phyloP scores from a whole-genome alignment of 345 rosid genomes.

The Lepidium aucheri region DNA sequence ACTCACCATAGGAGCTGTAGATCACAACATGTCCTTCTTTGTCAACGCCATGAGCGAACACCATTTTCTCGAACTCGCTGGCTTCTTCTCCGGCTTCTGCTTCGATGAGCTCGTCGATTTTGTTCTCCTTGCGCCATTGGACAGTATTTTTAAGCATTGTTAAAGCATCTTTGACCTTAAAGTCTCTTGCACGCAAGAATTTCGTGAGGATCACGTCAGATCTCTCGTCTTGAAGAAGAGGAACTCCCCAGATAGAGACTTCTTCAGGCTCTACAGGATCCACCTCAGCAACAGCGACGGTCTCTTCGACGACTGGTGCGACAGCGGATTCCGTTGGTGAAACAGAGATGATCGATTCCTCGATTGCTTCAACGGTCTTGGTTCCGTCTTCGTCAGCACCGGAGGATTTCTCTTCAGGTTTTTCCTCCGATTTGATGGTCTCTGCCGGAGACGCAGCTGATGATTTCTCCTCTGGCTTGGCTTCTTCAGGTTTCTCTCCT shows the following conservation, averaged over 20 bases:
- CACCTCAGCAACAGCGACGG: slow-evolving; percentile 13
- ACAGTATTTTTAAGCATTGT: slow-evolving; percentile 67
- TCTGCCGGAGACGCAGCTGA: not conserved
- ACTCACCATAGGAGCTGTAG: slow-evolving; percentile 75
- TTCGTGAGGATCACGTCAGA: slow-evolving; percentile 78
- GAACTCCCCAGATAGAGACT: slow-evolving; percentile 73
- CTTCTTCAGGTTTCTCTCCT: slow-evolving; percentile 10
- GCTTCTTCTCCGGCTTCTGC: slow-evolving; percentile 49
- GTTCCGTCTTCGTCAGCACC: slow-evolving; percentile 67
- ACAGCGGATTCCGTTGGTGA: slow-evolving; percentile 25
- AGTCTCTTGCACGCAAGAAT: slow-evolving; percentile 80
- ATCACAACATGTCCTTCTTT: slow-evolving; percentile 81
- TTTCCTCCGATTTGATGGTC: slow-evolving; percentile 15
- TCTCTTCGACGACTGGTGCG: slow-evolving; percentile 18
- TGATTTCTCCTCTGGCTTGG: slow-evolving; percentile 11
- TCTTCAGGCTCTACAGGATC: slow-evolving; percentile 43
- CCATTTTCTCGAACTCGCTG: slow-evolving; percentile 60
- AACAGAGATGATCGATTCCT: slow-evolving; percentile 66
- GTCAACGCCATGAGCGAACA: slow-evolving; percentile 68
- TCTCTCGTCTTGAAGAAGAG: slow-evolving; percentile 62
- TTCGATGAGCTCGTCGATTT: slow-evolving; percentile 49
- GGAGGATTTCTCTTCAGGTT: slow-evolving; percentile 25
- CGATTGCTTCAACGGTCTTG: slow-evolving; percentile 79
- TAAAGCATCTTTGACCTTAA: slow-evolving; percentile 71
- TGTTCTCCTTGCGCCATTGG: slow-evolving; percentile 67